These are phyloP conservation scores for Hanseniaspora lindneri DNA, from an alignment of 805 yeast genomes.

Conservation along the genomic window DNA sequence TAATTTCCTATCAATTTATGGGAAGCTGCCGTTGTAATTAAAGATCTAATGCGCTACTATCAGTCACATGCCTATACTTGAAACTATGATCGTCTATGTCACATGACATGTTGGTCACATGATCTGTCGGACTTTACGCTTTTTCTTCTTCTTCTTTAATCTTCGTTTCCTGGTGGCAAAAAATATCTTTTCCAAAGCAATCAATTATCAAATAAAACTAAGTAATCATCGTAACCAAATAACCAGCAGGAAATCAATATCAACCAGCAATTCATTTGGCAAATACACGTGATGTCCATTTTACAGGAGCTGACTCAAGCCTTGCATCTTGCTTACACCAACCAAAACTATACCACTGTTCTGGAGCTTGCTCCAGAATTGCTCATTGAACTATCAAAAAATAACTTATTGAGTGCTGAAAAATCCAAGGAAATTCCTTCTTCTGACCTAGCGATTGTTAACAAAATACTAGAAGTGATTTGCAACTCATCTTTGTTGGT, in stretches of 20 bases:
- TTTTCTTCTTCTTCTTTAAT: background rate
- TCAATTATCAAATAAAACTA: no score
- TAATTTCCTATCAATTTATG: no score
- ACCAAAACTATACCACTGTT: conserved; percentile 51
- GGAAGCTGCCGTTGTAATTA: no score
- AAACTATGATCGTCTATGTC: no score
- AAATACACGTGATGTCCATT: conserved; percentile 31
- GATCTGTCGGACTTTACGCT: no score
- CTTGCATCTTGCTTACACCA: conserved; percentile 51
- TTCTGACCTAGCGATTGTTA: conserved; percentile 63
- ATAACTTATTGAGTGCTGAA: conserved; percentile 63
- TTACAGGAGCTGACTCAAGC: conserved; percentile 59
- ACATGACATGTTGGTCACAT: no score
- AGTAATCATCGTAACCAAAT: background rate
- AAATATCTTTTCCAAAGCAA: background rate
- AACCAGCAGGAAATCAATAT: background rate
- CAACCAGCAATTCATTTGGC: background rate
- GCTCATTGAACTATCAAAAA: conserved; percentile 67
- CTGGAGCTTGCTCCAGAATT: conserved; percentile 53
- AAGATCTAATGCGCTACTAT: no score
- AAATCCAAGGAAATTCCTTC: conserved; percentile 31
- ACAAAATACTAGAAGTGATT: conserved; percentile 78
- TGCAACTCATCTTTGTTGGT: conserved; percentile 65
- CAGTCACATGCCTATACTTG: no score
- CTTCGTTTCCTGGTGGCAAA: background rate